Base-by-base conservation (phyloP, 2,329 filamentous ascomycete species). In the Dryadomyces quercivorus region DNA sequence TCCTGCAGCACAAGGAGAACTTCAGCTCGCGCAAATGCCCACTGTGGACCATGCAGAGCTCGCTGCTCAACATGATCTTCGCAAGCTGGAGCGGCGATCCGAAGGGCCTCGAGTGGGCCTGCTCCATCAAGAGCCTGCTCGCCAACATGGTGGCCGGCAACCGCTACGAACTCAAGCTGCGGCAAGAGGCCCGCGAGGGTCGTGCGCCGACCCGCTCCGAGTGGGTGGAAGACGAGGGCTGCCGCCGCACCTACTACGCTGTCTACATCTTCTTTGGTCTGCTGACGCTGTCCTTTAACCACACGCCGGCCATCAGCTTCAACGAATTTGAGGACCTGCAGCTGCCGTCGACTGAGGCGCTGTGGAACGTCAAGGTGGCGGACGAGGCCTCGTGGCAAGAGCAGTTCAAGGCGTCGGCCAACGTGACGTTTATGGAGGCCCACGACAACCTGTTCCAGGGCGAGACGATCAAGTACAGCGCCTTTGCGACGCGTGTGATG, bases 71-170 rank as follows among this genome's bases (percentile, higher is more conserved):
- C 75, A 97, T 97, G 93, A 85, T 96, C 61, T 97, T 98, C 68
- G 90, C 93, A 54, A 97, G 91, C 75, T 98, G 93, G 93, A 97
- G 93, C 68, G 93, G 93, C 63, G 93, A 97, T 65, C 86, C 93
- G 40, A 97, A 96, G 60, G 93, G 93, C 42, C 78, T 98, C 2
- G 93, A 98, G 69, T 98, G 93, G 93, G 91, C 93, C 40, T 97
- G 92, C 70, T 97, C 93, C 2, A 97, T 98, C 72, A 97, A 97
- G 80, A 95, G 90, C 75, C 77, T 97, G 43, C 81, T 98, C 51
- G 92, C 92, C 61, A 97, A 97, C 71, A 97, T 98, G 92, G 93
- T 98, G 55, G 89, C 92, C 56, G 93, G 93, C 57, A 97, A 96
- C 67, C 84, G 90, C 51, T 97, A 97, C 67, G 93, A 98, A 71